Base-by-base conservation (phyloP, 192 early-diverging fungal genomes). In the Rhizoclosmatium globosum region DNA sequence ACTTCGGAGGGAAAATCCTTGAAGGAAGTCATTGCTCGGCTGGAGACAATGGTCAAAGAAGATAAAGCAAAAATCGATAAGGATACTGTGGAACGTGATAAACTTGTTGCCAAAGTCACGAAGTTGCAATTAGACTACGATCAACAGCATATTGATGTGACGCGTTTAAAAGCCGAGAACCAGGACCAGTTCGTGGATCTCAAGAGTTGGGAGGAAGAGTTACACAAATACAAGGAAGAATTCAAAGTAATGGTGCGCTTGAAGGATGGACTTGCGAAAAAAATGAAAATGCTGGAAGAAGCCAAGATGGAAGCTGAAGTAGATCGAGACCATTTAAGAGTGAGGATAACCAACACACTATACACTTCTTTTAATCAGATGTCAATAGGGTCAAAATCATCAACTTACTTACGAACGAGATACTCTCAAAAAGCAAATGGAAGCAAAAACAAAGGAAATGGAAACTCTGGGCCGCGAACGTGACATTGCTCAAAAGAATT, bases 401-500 rank as follows among this genome's bases (percentile, higher is more conserved):
- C 60, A 57, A 13, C 71, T 86, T 9, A 61, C 39, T 11, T 82
- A 89, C 67, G 87, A 89, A 71, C 81, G 87, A 45, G 87, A 90
- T 13, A 68, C 57, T 7, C 45, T 70, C 23, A 73, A 80, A 17
- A 84, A 83, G 41, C 82, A 89, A 61, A 62, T 87, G 38, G 85
- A 86, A 53, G 19, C 45, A 1, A 31, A 71, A 39, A 61, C 71
- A 43, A 90, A 91, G 56, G 64, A 84, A 50, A 57, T 86, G 46
- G 88, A 88, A 59, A 83, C 76, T 47, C 50, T 88, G 9, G 76
- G 78, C 42, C 79, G 88, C 43, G 90, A 91, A 71, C 82, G 90
- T 11, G 88, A 91, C 68, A 85, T 90, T 75, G 85, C 88, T 0
- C 86, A 87, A 65, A 89, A 91, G 78, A 89, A 90, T 60, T 88